A percentile compares a stretch with the other conserved stretches of the same genome.
Conservation (phyloP, 2,329 filamentous ascomycete species). For the Colletotrichum tropicale region DNA sequence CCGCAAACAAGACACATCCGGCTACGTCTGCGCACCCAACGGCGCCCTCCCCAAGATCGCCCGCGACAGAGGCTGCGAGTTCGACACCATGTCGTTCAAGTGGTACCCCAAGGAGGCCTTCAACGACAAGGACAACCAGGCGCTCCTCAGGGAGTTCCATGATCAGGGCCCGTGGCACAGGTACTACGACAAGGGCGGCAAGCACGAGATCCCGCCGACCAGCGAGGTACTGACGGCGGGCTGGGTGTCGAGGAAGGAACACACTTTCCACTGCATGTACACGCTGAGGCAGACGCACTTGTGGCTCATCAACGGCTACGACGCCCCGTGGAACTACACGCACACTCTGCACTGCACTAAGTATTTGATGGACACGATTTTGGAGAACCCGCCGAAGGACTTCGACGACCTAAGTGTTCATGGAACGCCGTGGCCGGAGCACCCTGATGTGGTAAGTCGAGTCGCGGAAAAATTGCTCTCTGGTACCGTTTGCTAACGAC, state of each 20-base stretch:
- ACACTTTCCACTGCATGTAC: slow-evolving; percentile 9
- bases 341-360: slow-evolving; percentile 4
- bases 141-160: neutral
- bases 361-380: slow-evolving; percentile 2
- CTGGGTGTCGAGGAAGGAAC: neutral
- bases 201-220: slow-evolving; percentile 3
- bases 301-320: neutral
- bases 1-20: neutral
- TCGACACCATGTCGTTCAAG: slow-evolving; percentile 10
- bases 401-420: neutral
- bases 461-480: neutral
- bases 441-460: slow-evolving; percentile 1
- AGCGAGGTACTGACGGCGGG: neutral
- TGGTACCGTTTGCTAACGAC: neutral
- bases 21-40: slow-evolving; percentile 3
- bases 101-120: slow-evolving; percentile 3
- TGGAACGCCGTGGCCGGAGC: slow-evolving; percentile 8
- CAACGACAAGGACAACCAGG: neutral
- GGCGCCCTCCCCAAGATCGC: slow-evolving; percentile 3
- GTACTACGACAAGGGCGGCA: slow-evolving; percentile 5
- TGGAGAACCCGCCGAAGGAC: slow-evolving; percentile 8
- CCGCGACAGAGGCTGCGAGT: slow-evolving; percentile 8
- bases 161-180: neutral
- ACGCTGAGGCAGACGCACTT: slow-evolving; percentile 3
- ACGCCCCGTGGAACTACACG: slow-evolving; percentile 4